Conservation (phyloP, 2,329 filamentous ascomycete species). For the Dichotomopilus funicola region DNA sequence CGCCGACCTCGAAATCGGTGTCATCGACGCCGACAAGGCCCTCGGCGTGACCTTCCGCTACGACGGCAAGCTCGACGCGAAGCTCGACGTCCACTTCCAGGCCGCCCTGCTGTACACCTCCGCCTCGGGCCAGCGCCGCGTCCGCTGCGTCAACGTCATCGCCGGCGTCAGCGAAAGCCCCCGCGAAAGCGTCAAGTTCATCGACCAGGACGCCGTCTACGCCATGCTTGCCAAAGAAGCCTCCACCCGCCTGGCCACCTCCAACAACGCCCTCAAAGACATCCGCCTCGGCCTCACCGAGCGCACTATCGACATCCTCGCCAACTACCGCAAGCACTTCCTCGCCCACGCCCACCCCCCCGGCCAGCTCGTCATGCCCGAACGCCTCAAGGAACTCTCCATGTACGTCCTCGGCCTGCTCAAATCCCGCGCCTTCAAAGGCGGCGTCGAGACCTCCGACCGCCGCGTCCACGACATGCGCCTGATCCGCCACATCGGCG, state of each 20-base stretch:
- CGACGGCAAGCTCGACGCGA: constrained; percentile 94
- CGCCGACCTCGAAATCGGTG: constrained; percentile 87
- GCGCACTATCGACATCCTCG: constrained; percentile 86
- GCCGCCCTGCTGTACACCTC: constrained; percentile 92
- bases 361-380: constrained; percentile 88
- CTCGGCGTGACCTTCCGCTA: constrained; percentile 88
- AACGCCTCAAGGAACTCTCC: constrained; percentile 90
- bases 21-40: constrained; percentile 89
- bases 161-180: constrained; percentile 84
- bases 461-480: constrained; percentile 86
- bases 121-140: constrained; percentile 77
- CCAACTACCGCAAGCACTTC: constrained; percentile 88
- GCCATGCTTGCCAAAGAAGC: constrained; percentile 89
- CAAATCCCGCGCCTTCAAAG: constrained; percentile 90
- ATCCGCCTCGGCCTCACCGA: constrained; percentile 78
- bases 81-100: constrained; percentile 96
- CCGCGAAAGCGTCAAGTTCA: constrained; percentile 80
- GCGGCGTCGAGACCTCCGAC: constrained; percentile 83
- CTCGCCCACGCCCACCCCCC: constrained; percentile 75
- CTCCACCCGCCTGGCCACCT: constrained; percentile 69
- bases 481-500: constrained; percentile 81
- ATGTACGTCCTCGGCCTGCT: constrained; percentile 92
- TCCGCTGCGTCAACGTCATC: constrained; percentile 88
- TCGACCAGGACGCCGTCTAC: constrained; percentile 92
- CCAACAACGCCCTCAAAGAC: constrained; percentile 71